phyloP scores from a whole-genome alignment of 1,284 basidiomycete genomes.

The Cryptococcus jaspeensis region DNA sequence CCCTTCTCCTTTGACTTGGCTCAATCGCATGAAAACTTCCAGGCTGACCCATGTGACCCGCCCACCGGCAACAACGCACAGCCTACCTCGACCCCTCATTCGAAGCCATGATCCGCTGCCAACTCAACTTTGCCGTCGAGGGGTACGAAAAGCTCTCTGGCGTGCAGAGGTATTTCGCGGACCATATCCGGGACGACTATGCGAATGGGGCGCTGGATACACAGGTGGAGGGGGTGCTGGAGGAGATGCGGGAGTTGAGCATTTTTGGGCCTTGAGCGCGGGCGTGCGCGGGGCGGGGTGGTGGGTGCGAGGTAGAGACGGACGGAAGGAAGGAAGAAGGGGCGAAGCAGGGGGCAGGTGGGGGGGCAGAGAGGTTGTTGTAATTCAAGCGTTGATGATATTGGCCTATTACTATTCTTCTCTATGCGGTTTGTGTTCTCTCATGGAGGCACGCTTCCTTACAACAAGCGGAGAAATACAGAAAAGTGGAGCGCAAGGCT shows the following conservation, averaged over 20 bases:
- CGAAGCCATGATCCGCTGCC: constrained; percentile 98
- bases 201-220: constrained; percentile 93
- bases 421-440: no score
- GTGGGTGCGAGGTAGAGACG: neutral
- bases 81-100: constrained; percentile 95
- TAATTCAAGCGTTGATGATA: neutral
- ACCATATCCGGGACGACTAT: constrained; percentile 91
- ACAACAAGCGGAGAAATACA: no score
- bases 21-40: neutral
- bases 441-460: no score
- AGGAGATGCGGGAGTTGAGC: constrained; percentile 93
- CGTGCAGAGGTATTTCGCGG: constrained; percentile 92
- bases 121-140: constrained; percentile 94
- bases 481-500: no score
- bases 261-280: constrained; percentile 61
- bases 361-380: neutral
- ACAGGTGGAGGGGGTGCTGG: constrained; percentile 89
- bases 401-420: no score
- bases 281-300: neutral
- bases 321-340: no score
- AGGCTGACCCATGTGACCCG: constrained; percentile 3
- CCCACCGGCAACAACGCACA: constrained; percentile 14
- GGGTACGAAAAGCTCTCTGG: constrained; percentile 97
- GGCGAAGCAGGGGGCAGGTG: no score
- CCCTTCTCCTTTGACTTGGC: neutral